A percentile compares a stretch with the other conserved stretches of the same genome.
Evolutionary conservation across 164 flowering plant species (phyloP).

Genomic region (Tetracentron sinense): DNA sequence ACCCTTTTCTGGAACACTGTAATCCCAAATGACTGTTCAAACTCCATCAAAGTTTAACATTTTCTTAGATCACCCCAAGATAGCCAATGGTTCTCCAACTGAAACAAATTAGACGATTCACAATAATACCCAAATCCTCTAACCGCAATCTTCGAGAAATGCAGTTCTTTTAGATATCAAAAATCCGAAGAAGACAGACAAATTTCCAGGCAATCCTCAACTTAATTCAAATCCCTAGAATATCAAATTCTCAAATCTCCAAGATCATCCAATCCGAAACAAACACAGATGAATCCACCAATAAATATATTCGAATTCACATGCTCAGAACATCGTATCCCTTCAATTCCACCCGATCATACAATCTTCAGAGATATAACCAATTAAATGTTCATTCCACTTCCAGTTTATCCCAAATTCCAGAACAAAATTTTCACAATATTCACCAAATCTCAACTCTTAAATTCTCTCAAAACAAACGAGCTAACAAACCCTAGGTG

Average conservation of each 20-base stretch:
- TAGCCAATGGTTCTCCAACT: neutral
- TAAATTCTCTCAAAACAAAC: too few species aligned
- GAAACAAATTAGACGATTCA: neutral
- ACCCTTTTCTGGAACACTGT: too few species aligned
- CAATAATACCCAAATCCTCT: neutral
- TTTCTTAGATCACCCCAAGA: neutral
- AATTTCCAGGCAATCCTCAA: neutral
- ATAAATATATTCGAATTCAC: neutral
- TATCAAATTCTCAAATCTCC: neutral
- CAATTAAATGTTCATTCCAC: too few species aligned
- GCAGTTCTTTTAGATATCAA: neutral
- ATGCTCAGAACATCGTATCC: neutral
- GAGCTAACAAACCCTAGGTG: too few species aligned
- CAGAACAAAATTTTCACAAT: too few species aligned
- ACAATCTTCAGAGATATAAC: too few species aligned
- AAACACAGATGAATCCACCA: neutral
- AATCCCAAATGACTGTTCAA: neutral
- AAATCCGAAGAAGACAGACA: too few species aligned
- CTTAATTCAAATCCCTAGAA: neutral
- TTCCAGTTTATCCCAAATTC: too few species aligned
- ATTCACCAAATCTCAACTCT: too few species aligned
- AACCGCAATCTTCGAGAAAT: too few species aligned
- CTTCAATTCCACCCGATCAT: conserved; percentile 5
- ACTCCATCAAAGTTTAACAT: neutral
- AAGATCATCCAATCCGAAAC: neutral